These are phyloP conservation scores for Hypoxylon fuscum DNA, from an alignment of 495 filamentous ascomycete species.

Conservation along the genomic window DNA sequence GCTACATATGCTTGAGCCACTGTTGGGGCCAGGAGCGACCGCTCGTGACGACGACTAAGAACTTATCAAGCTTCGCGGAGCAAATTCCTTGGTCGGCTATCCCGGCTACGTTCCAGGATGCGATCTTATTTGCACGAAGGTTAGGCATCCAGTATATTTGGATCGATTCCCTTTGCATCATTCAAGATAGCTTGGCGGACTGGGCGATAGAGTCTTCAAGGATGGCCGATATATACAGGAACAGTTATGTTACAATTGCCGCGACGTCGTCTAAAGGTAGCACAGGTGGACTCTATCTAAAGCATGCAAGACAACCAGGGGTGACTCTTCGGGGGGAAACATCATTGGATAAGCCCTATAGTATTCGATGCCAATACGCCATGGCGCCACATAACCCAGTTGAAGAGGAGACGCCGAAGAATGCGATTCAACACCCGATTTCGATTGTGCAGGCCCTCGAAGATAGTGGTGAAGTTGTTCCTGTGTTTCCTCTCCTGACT, in stretches of 20 bases:
- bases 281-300: slow-evolving; percentile 2
- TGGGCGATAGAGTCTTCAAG: slow-evolving; percentile 29
- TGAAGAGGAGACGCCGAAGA: neutral
- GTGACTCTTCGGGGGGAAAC: neutral
- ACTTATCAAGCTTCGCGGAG: neutral
- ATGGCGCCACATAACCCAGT: neutral
- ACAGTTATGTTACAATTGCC: slow-evolving; percentile 26
- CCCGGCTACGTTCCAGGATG: slow-evolving; percentile 16
- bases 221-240: slow-evolving; percentile 27
- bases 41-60: slow-evolving; percentile 6
- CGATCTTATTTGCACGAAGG: slow-evolving; percentile 19
- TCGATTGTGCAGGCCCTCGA: neutral
- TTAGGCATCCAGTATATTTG: slow-evolving; percentile 26
- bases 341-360: slow-evolving; percentile 6
- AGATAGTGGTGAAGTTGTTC: slow-evolving; percentile 6
- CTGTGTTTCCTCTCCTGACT: slow-evolving; percentile 12
- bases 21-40: slow-evolving; percentile 19
- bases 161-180: slow-evolving; percentile 17
- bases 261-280: slow-evolving; percentile 11
- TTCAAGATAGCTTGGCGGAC: slow-evolving; percentile 33
- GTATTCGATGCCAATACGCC: slow-evolving; percentile 4
- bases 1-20: slow-evolving; percentile 31
- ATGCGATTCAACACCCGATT: slow-evolving; percentile 6
- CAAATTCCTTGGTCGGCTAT: slow-evolving; percentile 13
- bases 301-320: neutral